Base-by-base conservation (phyloP, 176 grass and related monocot species). In the Oryza glaberrima region DNA sequence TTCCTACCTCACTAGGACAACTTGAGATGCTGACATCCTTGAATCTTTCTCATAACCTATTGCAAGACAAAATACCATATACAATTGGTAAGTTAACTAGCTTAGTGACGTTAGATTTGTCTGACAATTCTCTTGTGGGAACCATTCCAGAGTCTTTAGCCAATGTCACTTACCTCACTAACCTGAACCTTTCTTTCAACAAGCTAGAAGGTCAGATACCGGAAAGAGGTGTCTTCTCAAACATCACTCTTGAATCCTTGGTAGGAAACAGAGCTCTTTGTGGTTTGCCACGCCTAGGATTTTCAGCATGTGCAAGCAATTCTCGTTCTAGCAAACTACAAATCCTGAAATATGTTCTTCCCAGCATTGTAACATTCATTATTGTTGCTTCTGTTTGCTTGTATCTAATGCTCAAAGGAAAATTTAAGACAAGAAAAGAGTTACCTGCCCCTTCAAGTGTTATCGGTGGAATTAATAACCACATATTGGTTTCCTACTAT, bases 41-140 rank as follows among this genome's bases (percentile, higher is more conserved):
- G 47, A 58, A n/a, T 76, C 16, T 76, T 0, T 76, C 73, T 12
- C 73, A 76, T 19, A 76, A 76, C 49, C 26, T 22, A 36, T 56
- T 58, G 1, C 28, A 58, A n/a, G 28, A 30, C 5, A 5, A 22
- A n/a, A 76, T 76, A 4, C 73, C 28, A n/a, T n/a, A 10, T 41
- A 20, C 73, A 20, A 11, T 76, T 58, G 28, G 3, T 12, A 36
- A 76, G 3, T 32, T 76, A 32, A 36, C 2, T 38, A 76, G 30
- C 26, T 7, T 76, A 76, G 5, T 10, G 12, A 12, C 48, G 4
- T 36, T 76, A 17, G 73, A 58, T 6, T n/a, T 76, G 20, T 76
- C 73, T 12, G 3, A 1, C 4, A 58, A 76, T 51, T 49, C 7
- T 11, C 9, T 76, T 12, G 8, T n/a, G 0, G 49, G 73, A 35